Evolutionary conservation across 202 grass and related monocot species (phyloP).

Genomic region (Schoenoplectus triqueter): DNA sequence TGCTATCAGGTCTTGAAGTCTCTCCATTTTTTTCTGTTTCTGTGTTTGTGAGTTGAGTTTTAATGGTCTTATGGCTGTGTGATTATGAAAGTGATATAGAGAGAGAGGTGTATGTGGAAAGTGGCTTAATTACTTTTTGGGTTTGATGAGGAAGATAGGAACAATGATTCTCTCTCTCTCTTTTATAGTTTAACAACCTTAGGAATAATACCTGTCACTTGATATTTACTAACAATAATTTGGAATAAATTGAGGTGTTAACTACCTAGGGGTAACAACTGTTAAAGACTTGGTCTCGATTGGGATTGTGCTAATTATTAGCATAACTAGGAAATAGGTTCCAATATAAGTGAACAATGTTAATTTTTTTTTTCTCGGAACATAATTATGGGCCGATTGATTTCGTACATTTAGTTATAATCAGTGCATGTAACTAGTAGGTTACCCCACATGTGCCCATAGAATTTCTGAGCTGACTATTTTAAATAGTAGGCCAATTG

Average conservation of each 20-base stretch:
- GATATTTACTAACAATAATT: not conserved
- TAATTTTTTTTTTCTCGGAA: not conserved
- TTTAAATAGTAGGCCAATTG: not conserved
- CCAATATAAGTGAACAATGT: not conserved
- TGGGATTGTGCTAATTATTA: not conserved
- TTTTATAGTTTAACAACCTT: slow-evolving; percentile 30
- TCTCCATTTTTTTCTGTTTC: slow-evolving; percentile 24
- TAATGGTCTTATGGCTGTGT: not conserved
- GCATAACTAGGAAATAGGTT: too few relatives aligned
- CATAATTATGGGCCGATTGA: not conserved
- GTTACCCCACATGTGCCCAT: not conserved
- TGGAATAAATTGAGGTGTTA: not conserved
- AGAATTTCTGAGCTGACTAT: not conserved
- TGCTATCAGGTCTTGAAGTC: slow-evolving; percentile 17
- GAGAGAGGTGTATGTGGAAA: not conserved
- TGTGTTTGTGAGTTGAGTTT: not conserved
- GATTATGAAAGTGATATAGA: slow-evolving; percentile 8
- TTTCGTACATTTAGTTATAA: slow-evolving; percentile 12
- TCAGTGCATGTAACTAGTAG: not conserved
- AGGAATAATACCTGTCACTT: not conserved
- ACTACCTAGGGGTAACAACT: not conserved
- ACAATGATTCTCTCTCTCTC: not conserved
- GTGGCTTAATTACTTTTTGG: slow-evolving; percentile 9
- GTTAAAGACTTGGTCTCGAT: not conserved
- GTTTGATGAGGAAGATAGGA: slow-evolving; percentile 35